phyloP scores from a whole-genome alignment of 148 eudicot species.

The Rhododendron ferrugineum region DNA sequence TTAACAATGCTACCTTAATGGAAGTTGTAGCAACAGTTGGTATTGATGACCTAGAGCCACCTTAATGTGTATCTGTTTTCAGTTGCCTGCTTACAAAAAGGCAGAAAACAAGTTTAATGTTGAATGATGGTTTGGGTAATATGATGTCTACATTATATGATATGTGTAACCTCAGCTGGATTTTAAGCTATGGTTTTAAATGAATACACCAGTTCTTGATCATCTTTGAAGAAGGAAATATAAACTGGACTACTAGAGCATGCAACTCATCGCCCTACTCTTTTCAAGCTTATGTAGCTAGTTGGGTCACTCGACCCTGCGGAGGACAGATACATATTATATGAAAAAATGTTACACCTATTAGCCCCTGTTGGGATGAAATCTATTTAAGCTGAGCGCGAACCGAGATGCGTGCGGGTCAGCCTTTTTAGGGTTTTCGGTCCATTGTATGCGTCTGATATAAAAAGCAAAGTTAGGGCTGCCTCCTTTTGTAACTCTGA shows the following conservation, averaged over 20 bases:
- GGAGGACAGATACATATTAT: neutral
- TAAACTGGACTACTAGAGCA: neutral
- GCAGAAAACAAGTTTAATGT: neutral
- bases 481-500: too few species aligned
- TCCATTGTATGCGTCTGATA: too few species aligned
- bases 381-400: too few species aligned
- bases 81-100: neutral
- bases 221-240: neutral
- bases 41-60: neutral
- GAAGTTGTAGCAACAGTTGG: neutral
- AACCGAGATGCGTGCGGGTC: too few species aligned
- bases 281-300: neutral
- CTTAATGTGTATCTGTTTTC: neutral
- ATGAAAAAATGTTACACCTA: neutral
- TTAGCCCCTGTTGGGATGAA: too few species aligned
- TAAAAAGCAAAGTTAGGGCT: too few species aligned
- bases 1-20: neutral
- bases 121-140: neutral
- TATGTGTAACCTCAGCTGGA: neutral
- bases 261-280: neutral
- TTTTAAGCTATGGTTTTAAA: neutral
- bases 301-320: neutral
- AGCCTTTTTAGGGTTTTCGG: too few species aligned
- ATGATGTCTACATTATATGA: neutral
- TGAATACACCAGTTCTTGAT: neutral